A percentile compares a stretch with the other conserved stretches of the same genome.
These are phyloP conservation scores for Melastoma malabathricum DNA, from an alignment of 345 rosid genomes.

Conservation along the genomic window DNA sequence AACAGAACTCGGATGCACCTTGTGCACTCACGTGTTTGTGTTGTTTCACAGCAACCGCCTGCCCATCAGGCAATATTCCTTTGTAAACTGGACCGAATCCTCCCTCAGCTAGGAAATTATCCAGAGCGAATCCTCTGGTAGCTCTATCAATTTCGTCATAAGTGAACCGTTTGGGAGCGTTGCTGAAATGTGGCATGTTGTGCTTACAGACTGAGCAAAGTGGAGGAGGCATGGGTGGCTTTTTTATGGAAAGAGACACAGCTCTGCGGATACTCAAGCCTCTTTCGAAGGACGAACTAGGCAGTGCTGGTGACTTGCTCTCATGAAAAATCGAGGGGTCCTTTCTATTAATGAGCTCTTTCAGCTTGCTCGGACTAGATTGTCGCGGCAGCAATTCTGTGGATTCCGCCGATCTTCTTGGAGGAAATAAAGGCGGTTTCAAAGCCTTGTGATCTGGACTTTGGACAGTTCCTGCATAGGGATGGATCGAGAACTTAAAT, in stretches of 20 bases:
- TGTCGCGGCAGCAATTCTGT: background rate
- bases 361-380: conserved; percentile 2
- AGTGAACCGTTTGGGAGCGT: conserved; percentile 35
- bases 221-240: conserved; percentile 35
- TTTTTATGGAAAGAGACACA: conserved; percentile 21
- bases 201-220: conserved; percentile 53
- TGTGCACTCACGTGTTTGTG: conserved; percentile 31
- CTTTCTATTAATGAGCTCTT: conserved; percentile 5
- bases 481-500: too few species aligned
- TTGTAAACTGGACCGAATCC: conserved; percentile 42
- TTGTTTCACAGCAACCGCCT: conserved; percentile 48
- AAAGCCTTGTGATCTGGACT: background rate
- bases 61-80: conserved; percentile 44
- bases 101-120: conserved; percentile 41
- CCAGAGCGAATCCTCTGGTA: conserved; percentile 32
- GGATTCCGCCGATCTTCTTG: conserved; percentile 17
- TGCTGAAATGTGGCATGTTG: conserved; percentile 32
- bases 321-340: conserved; percentile 1
- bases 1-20: conserved; percentile 49
- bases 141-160: conserved; percentile 33
- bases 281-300: conserved; percentile 5
- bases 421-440: conserved; percentile 4
- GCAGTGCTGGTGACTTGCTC: conserved; percentile 5
- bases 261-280: conserved; percentile 21
- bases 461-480: conserved; percentile 7